A percentile compares a stretch with the other conserved stretches of the same genome.
Conservation (phyloP, 345 rosid genomes). For the Brassica nigra region DNA sequence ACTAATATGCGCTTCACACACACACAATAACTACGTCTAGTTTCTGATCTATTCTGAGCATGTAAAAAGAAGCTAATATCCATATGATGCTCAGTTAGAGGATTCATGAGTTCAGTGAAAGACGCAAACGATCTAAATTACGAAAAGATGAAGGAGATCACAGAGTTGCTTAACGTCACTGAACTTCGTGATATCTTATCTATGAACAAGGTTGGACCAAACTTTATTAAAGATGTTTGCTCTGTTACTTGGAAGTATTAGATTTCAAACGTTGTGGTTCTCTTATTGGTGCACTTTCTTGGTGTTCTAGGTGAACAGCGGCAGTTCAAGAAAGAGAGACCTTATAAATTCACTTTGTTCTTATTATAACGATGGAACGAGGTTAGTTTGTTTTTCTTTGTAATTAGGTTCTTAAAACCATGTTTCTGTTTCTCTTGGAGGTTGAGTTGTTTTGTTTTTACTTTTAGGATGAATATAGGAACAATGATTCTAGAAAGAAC, state of each 20-base stretch:
- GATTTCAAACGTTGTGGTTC: conserved; percentile 3
- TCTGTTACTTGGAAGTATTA: background rate
- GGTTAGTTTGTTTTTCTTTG: conserved; percentile 44
- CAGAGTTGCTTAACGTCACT: conserved; percentile 55
- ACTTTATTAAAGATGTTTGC: conserved; percentile 1
- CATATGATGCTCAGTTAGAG: conserved; percentile 51
- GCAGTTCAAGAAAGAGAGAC: conserved; percentile 67
- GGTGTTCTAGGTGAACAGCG: conserved; percentile 48
- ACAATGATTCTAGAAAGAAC: conserved; percentile 57
- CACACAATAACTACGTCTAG: background rate
- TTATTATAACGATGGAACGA: conserved; percentile 52
- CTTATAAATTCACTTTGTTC: conserved; percentile 59
- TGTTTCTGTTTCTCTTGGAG: background rate
- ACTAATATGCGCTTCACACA: background rate
- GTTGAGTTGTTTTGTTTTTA: conserved; percentile 19
- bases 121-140: conserved; percentile 45
- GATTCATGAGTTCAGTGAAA: conserved; percentile 50
- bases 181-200: conserved; percentile 73
- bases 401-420: background rate
- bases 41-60: conserved; percentile 6
- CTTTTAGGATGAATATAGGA: conserved; percentile 54
- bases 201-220: conserved; percentile 58
- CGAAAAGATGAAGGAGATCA: conserved; percentile 53
- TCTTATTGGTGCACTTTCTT: conserved; percentile 19
- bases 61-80: conserved; percentile 22